Percentiles rank a stretch among this genome's conserved stretches.
Evolutionary conservation across 257 asterid species (phyloP).

Genomic region (Paraleonurus japonicus): DNA sequence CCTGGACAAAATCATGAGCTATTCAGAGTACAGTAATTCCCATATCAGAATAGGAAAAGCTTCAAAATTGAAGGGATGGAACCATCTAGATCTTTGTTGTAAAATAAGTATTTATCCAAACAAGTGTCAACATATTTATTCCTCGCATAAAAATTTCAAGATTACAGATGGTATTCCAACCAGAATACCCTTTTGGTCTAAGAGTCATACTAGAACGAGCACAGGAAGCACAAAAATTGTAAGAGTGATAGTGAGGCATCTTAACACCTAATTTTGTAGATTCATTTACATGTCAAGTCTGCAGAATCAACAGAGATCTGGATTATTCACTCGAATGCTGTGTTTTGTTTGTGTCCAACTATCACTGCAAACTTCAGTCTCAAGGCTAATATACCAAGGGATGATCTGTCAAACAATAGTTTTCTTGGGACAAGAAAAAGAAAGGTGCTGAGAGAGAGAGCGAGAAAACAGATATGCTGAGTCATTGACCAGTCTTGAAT

Average conservation of each 20-base stretch:
- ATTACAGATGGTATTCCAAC: slow-evolving; percentile 8
- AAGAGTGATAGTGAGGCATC: background rate
- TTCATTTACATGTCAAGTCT: slow-evolving; percentile 12
- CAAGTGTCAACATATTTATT: background rate
- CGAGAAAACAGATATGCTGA: background rate
- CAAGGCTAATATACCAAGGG: background rate
- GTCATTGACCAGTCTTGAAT: background rate
- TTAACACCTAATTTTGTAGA: background rate
- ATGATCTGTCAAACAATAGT: background rate
- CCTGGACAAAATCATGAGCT: slow-evolving; percentile 1
- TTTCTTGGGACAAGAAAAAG: background rate
- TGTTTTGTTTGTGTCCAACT: slow-evolving; percentile 1
- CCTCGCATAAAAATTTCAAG: background rate
- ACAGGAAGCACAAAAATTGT: background rate
- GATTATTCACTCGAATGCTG: background rate
- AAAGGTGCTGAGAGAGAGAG: slow-evolving; percentile 4
- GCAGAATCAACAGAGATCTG: slow-evolving; percentile 1
- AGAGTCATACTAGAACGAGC: background rate
- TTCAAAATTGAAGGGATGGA: slow-evolving; percentile 12
- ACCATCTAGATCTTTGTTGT: background rate
- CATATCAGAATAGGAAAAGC: background rate
- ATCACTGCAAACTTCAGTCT: background rate
- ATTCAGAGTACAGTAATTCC: background rate
- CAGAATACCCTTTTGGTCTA: background rate
- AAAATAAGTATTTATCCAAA: background rate